Base-by-base conservation (phyloP, 2,329 filamentous ascomycete species). In the Exophiala aquamarina region DNA sequence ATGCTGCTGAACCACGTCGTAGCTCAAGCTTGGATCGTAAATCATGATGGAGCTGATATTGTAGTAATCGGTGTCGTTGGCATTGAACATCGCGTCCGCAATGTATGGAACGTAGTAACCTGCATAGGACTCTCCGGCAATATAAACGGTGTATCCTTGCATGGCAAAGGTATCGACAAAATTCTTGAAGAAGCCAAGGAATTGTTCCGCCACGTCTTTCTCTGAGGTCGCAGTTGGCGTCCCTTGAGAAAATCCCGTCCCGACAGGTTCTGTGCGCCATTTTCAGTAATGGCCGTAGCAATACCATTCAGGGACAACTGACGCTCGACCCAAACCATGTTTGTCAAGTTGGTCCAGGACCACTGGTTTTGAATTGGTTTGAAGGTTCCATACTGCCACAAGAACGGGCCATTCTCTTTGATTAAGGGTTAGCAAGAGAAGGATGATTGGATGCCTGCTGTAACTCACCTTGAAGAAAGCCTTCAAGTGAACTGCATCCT, bases 401-500 rank as follows among this genome's bases (percentile, higher is more conserved):
- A 49, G 29, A 68, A 61, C 1, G 59, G 61, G 2, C 66, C 66
- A 36, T 67, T 67, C 43, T 67, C 66, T 44, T 29, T 17, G 15
- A 1, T 14, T 28, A 17, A 8, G 14, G 11, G 37, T 47, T 26
- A 50, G 38, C 7, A 35, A 11, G 3, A 29, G 17, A 9, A 32
- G 14, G 9, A 5, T 19, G 14, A 83, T 0, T 86, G 84, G 11
- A 26, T 0, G 87, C 86, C 57, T 89, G 90, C 57, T 90, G 86
- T 40, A 91, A 66, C 96, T 92, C 76, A 79, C 73, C 3, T 48
- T 66, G 59, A 34, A 66, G 55, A 29, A 67, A 62, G 3, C 64
- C 65, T 50, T 64, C 60, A 23, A 96, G 89, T 19, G 92, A 97
- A 68, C 89, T 95, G 70, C 93, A 98, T 19, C 94, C 93, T 1